These are phyloP conservation scores for Pharus latifolius DNA, from an alignment of 176 grass and related monocot genomes.

Conservation along the genomic window DNA sequence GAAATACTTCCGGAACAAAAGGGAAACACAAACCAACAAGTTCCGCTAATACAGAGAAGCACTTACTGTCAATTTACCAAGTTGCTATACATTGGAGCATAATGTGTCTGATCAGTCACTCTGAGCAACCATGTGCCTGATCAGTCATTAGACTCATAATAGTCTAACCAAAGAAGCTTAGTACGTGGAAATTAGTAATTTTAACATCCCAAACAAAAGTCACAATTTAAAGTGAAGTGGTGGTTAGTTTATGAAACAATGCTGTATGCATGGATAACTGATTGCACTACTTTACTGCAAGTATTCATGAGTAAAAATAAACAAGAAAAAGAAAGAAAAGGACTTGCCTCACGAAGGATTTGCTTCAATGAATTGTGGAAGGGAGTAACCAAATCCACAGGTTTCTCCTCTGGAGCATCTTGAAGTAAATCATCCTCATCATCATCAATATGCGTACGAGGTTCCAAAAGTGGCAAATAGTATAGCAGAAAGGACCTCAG, in stretches of 20 bases:
- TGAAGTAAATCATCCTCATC: conserved; percentile 44
- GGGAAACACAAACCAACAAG: background rate
- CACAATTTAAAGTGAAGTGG: background rate
- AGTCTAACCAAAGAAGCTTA: background rate
- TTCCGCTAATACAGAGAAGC: background rate
- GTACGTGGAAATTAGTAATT: too few species aligned
- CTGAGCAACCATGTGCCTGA: background rate
- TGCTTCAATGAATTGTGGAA: conserved; percentile 85
- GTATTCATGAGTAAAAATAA: background rate
- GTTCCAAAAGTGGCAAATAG: conserved; percentile 95
- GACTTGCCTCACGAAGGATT: conserved; percentile 70
- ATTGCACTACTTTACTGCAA: background rate
- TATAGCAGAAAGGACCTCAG: conserved; percentile 85
- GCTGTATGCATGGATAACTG: background rate
- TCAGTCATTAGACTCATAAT: too few species aligned
- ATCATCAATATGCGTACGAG: conserved; percentile 30
- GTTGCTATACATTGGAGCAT: background rate
- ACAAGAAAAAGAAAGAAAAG: background rate
- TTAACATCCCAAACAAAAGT: background rate
- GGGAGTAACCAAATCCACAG: conserved; percentile 71
- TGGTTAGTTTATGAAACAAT: background rate
- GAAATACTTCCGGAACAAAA: background rate
- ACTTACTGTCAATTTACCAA: background rate
- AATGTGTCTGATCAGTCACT: background rate
- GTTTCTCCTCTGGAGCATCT: conserved; percentile 27